Percentiles rank a stretch among this genome's conserved stretches.
Conservation (phyloP, 257 asterid genomes). For the Gentiana straminea region DNA sequence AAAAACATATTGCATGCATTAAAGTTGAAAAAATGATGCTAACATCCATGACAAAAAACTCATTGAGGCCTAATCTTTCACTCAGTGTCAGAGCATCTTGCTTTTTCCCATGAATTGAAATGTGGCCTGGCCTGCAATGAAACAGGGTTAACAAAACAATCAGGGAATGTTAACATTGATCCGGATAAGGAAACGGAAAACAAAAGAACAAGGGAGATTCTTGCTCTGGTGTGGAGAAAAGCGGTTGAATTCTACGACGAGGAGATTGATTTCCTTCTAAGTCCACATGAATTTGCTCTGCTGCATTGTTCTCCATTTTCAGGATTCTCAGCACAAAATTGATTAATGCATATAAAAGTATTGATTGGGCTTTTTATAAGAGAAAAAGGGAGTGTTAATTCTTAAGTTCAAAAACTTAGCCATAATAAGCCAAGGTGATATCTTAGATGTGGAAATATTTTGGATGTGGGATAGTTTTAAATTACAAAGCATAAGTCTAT, state of each 20-base stretch:
- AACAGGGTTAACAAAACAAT: not conserved
- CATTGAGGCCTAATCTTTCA: slow-evolving; percentile 46
- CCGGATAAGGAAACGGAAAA: not conserved
- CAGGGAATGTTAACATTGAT: not conserved
- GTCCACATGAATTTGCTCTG: slow-evolving; percentile 1
- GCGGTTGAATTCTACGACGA: slow-evolving; percentile 31
- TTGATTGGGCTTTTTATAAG: too few relatives aligned
- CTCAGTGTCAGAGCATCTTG: slow-evolving; percentile 16
- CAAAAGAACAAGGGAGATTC: not conserved
- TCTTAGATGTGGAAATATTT: too few relatives aligned
- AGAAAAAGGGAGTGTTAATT: too few relatives aligned
- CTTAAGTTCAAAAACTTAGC: too few relatives aligned
- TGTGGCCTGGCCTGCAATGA: slow-evolving; percentile 18
- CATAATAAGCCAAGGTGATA: too few relatives aligned
- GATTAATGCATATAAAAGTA: too few relatives aligned
- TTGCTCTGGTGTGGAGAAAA: slow-evolving; percentile 31
- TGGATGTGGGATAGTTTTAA: too few relatives aligned
- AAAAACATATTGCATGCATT: too few relatives aligned
- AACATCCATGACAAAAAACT: slow-evolving; percentile 39
- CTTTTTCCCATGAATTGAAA: slow-evolving; percentile 16
- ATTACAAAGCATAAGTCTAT: too few relatives aligned
- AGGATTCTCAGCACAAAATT: too few relatives aligned
- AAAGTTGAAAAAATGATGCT: slow-evolving; percentile 2
- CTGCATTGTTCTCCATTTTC: too few relatives aligned
- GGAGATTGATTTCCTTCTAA: slow-evolving; percentile 34